phyloP scores from a whole-genome alignment of 306 rosid species.

The Comarum palustre region DNA sequence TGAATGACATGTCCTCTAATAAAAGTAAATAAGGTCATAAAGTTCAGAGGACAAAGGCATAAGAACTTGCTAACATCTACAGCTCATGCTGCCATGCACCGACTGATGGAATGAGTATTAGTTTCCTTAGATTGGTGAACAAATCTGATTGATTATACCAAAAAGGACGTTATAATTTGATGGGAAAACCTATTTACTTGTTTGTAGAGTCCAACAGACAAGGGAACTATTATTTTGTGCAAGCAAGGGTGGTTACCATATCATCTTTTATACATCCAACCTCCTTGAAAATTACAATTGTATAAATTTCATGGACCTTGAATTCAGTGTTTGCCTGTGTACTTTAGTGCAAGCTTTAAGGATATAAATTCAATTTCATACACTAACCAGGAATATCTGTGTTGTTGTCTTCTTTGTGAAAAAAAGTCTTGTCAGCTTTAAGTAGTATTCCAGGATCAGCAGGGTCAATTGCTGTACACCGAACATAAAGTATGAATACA shows the following conservation, averaged over 20 bases:
- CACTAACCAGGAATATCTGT: slow-evolving; percentile 51
- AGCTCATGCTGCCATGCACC: slow-evolving; percentile 14
- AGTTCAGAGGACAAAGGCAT: slow-evolving; percentile 10
- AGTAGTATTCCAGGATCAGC: slow-evolving; percentile 61
- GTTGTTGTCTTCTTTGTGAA: slow-evolving; percentile 40
- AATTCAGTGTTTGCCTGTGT: slow-evolving; percentile 7
- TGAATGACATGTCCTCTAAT: slow-evolving; percentile 33
- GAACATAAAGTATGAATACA: slow-evolving; percentile 66
- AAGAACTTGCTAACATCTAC: neutral
- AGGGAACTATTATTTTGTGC: neutral
- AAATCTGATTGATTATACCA: slow-evolving; percentile 18
- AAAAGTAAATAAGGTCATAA: slow-evolving; percentile 13
- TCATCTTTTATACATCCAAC: neutral
- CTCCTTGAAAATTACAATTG: neutral
- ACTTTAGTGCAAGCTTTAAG: neutral
- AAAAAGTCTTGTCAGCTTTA: slow-evolving; percentile 50
- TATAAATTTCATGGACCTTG: neutral
- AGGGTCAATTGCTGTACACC: slow-evolving; percentile 82
- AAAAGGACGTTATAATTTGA: slow-evolving; percentile 5
- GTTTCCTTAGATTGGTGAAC: neutral
- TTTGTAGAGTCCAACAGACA: neutral
- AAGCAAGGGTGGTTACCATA: neutral
- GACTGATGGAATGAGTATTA: slow-evolving; percentile 18
- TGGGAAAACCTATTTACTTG: neutral
- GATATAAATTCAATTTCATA: slow-evolving; percentile 10